phyloP scores from a whole-genome alignment of 2,329 filamentous ascomycete genomes.

The Ceratocystiopsis sp. region DNA sequence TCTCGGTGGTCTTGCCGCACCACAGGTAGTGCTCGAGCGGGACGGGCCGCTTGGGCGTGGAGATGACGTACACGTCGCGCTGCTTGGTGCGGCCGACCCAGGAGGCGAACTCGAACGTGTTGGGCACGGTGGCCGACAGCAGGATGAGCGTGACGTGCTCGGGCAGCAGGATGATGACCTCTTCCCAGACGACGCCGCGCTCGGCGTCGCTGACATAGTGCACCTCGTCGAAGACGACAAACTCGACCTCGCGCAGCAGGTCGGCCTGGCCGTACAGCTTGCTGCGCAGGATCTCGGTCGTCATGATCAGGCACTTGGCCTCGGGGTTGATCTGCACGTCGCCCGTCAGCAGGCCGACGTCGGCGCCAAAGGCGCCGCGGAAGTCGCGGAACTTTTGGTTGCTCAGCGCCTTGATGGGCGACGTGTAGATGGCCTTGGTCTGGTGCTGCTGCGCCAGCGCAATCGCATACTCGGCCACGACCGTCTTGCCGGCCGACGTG shows the following conservation, averaged over 20 bases:
- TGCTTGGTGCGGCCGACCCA: conserved; percentile 98
- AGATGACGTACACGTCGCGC: conserved; percentile 98
- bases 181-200: conserved; percentile 95
- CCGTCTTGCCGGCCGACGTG: conserved; percentile 94
- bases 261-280: conserved; percentile 97
- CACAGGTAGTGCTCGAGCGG: conserved; percentile 93
- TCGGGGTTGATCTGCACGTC: conserved; percentile 97
- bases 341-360: conserved; percentile 91
- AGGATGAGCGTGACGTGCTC: conserved; percentile 93
- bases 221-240: conserved; percentile 97
- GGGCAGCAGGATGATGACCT: conserved; percentile 98
- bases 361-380: conserved; percentile 70
- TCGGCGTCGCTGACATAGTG: conserved; percentile 97
- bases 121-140: conserved; percentile 89
- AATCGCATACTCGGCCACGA: conserved; percentile 96
- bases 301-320: conserved; percentile 98
- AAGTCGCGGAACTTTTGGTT: conserved; percentile 99
- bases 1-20: conserved; percentile 82
- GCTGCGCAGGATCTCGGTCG: conserved; percentile 90
- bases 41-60: conserved; percentile 85
- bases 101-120: conserved; percentile 93
- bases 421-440: conserved; percentile 99
- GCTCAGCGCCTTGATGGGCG: conserved; percentile 92
- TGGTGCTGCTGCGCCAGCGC: conserved; percentile 93
- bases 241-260: conserved; percentile 91